Percentiles rank a stretch among this genome's conserved stretches.
Evolutionary conservation across 169 alveolate genomes (phyloP).

Genomic region (Blepharisma undulans): DNA sequence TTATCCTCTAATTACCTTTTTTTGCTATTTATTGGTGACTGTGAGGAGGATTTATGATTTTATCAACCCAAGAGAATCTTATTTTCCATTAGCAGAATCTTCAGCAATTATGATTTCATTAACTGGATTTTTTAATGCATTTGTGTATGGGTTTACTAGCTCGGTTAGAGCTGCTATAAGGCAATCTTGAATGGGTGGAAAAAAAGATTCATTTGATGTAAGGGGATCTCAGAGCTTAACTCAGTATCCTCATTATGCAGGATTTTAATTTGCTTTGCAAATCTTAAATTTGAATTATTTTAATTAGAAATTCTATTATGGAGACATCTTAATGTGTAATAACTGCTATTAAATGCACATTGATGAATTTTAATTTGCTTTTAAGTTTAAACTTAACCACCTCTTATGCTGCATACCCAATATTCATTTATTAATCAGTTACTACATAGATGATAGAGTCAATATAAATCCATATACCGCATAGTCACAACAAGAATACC

Average conservation of each 20-base stretch:
- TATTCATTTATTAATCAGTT: too few species aligned
- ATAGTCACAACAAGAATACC: too few species aligned
- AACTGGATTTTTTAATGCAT: constrained; percentile 33
- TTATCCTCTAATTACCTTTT: constrained; percentile 9
- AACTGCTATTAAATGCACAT: too few species aligned
- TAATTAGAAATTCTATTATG: too few species aligned
- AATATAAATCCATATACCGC: too few species aligned
- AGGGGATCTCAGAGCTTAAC: neutral
- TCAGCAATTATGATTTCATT: neutral
- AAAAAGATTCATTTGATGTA: neutral
- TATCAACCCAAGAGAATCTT: neutral
- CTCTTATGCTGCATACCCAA: too few species aligned
- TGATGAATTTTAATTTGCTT: too few species aligned
- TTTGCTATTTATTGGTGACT: neutral
- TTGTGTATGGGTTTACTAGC: constrained; percentile 32
- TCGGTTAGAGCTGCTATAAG: neutral
- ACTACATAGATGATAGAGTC: too few species aligned
- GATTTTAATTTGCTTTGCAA: neutral
- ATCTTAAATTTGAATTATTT: neutral
- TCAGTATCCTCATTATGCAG: neutral
- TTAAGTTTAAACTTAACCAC: too few species aligned
- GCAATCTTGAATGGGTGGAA: neutral
- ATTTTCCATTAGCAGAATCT: neutral
- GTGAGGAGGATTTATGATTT: constrained; percentile 29
- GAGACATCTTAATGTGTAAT: too few species aligned